phyloP scores from a whole-genome alignment of 352 stramenopile genomes.

The Globisporangium rhizosaccharum region DNA sequence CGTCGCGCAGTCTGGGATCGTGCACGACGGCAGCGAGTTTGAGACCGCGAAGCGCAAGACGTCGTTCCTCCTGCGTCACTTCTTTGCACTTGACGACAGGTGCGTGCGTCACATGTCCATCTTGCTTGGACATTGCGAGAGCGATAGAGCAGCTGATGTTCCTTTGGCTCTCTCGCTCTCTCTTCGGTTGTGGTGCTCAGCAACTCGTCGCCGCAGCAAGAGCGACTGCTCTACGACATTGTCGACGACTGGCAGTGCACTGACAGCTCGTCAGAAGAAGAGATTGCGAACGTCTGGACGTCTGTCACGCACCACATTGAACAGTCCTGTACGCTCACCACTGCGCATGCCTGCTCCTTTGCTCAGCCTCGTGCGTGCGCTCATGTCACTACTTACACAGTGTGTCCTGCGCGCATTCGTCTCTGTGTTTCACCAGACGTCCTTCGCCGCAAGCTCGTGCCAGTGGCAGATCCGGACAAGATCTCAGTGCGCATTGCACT shows the following conservation, averaged over 20 bases:
- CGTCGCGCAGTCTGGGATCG: slow-evolving; percentile 24
- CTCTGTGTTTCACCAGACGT: slow-evolving; percentile 35
- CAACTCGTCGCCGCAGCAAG: slow-evolving; percentile 20
- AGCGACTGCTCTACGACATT: slow-evolving; percentile 51
- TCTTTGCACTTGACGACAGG: slow-evolving; percentile 46
- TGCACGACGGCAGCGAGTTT: slow-evolving; percentile 36
- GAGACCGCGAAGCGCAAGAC: slow-evolving; percentile 61
- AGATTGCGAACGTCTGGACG: slow-evolving; percentile 55
- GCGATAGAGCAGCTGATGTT: background rate
- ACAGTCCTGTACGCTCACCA: slow-evolving; percentile 42
- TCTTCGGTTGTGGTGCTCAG: background rate
- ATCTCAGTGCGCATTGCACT: slow-evolving; percentile 60
- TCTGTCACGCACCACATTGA: slow-evolving; percentile 65
- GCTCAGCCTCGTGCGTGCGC: background rate
- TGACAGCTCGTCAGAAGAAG: slow-evolving; percentile 28
- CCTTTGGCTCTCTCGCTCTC: background rate
- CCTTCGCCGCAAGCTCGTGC: slow-evolving; percentile 43
- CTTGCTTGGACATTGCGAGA: background rate
- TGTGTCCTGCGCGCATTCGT: background rate
- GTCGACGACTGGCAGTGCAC: slow-evolving; percentile 57
- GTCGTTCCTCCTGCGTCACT: slow-evolving; percentile 62
- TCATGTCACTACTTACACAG: background rate
- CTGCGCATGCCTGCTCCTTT: background rate
- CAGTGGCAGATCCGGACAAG: slow-evolving; percentile 33
- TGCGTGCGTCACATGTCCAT: slow-evolving; percentile 1